Evolutionary conservation across 768 basidiomycete species (phyloP).

Genomic region (Hygrocybe coccinea): DNA sequence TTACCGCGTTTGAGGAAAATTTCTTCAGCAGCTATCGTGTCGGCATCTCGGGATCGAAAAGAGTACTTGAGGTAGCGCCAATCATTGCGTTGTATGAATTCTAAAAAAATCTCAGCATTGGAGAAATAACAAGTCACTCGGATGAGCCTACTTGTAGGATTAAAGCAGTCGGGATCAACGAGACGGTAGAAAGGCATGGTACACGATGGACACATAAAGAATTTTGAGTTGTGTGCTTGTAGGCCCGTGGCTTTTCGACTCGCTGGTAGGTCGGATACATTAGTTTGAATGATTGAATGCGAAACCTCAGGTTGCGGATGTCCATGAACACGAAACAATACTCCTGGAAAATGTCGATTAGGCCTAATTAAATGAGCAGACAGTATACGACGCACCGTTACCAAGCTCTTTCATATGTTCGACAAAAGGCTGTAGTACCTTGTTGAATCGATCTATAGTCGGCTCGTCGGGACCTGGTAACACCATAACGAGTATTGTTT

Average conservation of each 20-base stretch:
- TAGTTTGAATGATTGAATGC: constrained; percentile 7
- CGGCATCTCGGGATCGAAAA: constrained; percentile 6
- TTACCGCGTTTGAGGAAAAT: constrained; percentile 15
- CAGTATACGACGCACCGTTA: constrained; percentile 7
- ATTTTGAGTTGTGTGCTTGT: constrained; percentile 7
- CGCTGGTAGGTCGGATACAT: constrained; percentile 19
- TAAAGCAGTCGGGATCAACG: constrained; percentile 7
- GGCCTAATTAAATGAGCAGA: neutral
- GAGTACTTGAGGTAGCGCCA: constrained; percentile 20
- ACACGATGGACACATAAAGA: constrained; percentile 15
- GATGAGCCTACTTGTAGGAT: constrained; percentile 7
- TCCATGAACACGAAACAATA: constrained; percentile 8
- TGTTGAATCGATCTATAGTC: constrained; percentile 12
- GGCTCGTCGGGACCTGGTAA: constrained; percentile 25
- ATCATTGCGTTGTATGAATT: constrained; percentile 6
- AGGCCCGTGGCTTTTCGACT: constrained; percentile 17
- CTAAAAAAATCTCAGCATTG: constrained; percentile 1
- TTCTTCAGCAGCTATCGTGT: constrained; percentile 10
- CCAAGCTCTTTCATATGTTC: constrained; percentile 9
- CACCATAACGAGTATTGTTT: constrained; percentile 17
- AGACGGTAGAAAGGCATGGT: constrained; percentile 4
- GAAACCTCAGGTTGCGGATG: neutral
- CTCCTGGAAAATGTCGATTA: neutral
- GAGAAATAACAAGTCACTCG: neutral
- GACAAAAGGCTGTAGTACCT: constrained; percentile 11